Percentiles rank a stretch among this genome's conserved stretches.
Conservation (phyloP, 2,329 filamentous ascomycete species). For the Colletotrichum truncatum region DNA sequence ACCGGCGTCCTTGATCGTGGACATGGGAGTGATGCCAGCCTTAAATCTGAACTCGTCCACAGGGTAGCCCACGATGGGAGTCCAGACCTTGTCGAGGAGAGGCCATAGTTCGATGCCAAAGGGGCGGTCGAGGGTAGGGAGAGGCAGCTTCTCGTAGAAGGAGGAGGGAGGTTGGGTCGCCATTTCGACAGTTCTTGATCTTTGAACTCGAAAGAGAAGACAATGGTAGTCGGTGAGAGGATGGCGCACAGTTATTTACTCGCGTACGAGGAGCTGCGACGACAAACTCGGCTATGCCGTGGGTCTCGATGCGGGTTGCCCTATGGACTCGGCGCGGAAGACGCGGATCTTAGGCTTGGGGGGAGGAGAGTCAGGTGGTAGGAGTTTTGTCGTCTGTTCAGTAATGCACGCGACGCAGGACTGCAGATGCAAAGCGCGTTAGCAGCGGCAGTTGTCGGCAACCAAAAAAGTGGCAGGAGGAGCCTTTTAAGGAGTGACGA, state of each 20-base stretch:
- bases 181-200: constrained; percentile 40
- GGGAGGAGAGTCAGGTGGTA: background rate
- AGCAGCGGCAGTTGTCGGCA: constrained; percentile 11
- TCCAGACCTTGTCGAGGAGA: constrained; percentile 89
- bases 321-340: constrained; percentile 34
- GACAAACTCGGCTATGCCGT: constrained; percentile 15
- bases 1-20: constrained; percentile 84
- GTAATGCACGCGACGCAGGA: constrained; percentile 24
- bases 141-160: constrained; percentile 66
- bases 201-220: constrained; percentile 10
- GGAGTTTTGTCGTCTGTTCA: constrained; percentile 5
- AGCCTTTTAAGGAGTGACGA: constrained; percentile 51
- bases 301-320: constrained; percentile 26
- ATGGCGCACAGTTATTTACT: constrained; percentile 4
- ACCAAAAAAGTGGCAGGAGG: constrained; percentile 31
- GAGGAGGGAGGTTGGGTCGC: constrained; percentile 48
- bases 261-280: constrained; percentile 5
- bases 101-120: constrained; percentile 95
- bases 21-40: constrained; percentile 85
- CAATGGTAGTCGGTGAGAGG: background rate
- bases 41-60: constrained; percentile 88
- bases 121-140: constrained; percentile 87
- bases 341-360: constrained; percentile 26
- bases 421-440: constrained; percentile 9
- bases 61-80: constrained; percentile 79